Evolutionary conservation across 176 grass and related monocot genomes (phyloP).

Genomic region (Oryza glumipatula): DNA sequence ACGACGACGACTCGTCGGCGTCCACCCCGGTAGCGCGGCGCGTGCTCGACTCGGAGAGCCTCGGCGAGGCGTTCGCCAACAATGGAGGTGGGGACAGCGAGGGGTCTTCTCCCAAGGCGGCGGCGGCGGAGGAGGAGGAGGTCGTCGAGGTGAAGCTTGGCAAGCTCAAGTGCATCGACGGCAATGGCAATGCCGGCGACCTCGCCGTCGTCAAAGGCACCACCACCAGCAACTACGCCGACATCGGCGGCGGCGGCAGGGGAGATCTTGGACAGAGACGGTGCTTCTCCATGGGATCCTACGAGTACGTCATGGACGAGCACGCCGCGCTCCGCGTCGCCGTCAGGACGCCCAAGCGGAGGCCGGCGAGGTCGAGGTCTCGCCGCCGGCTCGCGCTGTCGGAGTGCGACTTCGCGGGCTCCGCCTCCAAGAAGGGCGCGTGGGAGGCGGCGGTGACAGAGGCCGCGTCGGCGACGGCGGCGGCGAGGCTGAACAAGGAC

Average conservation of each 20-base stretch:
- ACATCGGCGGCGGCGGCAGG: constrained; percentile 23
- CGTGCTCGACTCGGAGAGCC: constrained; percentile 49
- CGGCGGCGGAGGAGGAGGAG: constrained; percentile 16
- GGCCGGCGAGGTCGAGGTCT: constrained; percentile 34
- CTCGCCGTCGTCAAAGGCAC: constrained; percentile 12
- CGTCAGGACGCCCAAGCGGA: constrained; percentile 71
- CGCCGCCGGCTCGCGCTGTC: constrained; percentile 65
- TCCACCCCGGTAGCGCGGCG: constrained; percentile 56
- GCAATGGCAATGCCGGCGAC: constrained; percentile 40
- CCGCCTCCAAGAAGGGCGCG: constrained; percentile 54
- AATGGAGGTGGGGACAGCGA: constrained; percentile 4
- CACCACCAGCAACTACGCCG: constrained; percentile 8
- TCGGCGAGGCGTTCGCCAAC: background rate
- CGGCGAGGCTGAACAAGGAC: constrained; percentile 48
- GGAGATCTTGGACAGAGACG: constrained; percentile 59
- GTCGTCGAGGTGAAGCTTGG: constrained; percentile 82
- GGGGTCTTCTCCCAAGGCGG: background rate
- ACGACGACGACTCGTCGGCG: constrained; percentile 38
- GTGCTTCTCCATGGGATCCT: constrained; percentile 93
- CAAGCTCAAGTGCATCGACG: constrained; percentile 66
- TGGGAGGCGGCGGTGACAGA: constrained; percentile 55
- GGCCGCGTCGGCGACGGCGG: background rate
- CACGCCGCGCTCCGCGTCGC: constrained; percentile 58
- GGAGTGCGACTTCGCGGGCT: constrained; percentile 67
- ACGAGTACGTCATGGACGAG: constrained; percentile 87